A percentile compares a stretch with the other conserved stretches of the same genome.
phyloP scores from a whole-genome alignment of 441 rosid genomes.

The Theobroma grandiflorum region DNA sequence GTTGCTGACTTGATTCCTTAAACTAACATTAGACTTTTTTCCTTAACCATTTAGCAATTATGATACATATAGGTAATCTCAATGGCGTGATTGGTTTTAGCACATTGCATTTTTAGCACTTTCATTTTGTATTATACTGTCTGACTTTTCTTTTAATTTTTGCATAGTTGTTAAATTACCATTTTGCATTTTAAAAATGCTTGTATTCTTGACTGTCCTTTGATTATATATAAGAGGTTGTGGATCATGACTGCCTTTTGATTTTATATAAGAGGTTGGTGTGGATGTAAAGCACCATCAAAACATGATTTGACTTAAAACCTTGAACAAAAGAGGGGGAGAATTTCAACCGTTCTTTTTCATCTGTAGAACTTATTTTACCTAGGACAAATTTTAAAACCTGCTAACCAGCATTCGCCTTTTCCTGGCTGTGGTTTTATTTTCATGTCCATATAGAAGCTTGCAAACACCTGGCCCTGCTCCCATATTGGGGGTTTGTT shows the following conservation, averaged over 20 bases:
- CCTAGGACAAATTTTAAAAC: neutral
- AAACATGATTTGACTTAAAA: neutral
- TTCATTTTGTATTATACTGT: neutral
- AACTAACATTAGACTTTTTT: neutral
- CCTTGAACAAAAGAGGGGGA: neutral
- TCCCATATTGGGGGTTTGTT: neutral
- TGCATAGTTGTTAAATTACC: neutral
- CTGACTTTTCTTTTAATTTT: neutral
- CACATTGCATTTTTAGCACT: neutral
- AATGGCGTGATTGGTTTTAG: neutral
- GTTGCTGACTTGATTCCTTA: neutral
- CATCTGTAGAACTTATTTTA: neutral
- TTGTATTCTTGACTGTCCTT: neutral
- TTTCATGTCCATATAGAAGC: neutral
- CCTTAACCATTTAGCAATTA: neutral
- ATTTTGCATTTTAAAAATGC: conserved; percentile 1
- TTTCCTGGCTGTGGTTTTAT: neutral
- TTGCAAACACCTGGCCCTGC: neutral
- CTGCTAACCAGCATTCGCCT: neutral
- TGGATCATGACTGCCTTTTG: neutral
- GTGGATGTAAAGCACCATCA: neutral
- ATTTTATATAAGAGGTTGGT: neutral
- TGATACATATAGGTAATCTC: neutral
- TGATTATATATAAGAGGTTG: no score
- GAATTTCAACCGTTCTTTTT: neutral